Evolutionary conservation across 305 asterid species (phyloP), one percentile per base, ranked within the genome.

Genomic region (Lippia alba): DNA sequence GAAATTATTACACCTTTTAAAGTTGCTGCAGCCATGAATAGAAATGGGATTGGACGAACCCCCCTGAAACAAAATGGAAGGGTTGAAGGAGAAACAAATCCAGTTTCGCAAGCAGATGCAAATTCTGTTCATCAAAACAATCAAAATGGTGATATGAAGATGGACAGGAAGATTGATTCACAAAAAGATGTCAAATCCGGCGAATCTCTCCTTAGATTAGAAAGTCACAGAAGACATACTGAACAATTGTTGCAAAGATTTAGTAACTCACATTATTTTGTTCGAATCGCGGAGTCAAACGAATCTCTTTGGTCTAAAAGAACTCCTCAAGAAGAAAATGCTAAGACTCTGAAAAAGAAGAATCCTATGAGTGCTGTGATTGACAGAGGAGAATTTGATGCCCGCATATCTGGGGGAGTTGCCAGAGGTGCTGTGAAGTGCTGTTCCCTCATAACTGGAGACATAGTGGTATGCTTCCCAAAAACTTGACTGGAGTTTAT

Each of bases 221-320:
- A 86, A 78, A 79, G 82, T 65, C 84, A 85, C 78, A 83, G 59
- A 83, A 80, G 84, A 71, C 94, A 87, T 76, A 84, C 85, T 15
- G 86, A 85, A 74, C 68, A 70, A 56, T 70, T 88, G 71, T 75
- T 88, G 80, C 83, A 74, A 67, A 80, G 81, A 67, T 88, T 88
- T 72, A 69, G 56, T 51, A 79, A 69, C 73, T 88, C 94, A 55
- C 94, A 88, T 75, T 88, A 85, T 79, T 88, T 88, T 24, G 94
- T 79, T 65, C 89, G 91, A 50, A 76, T 88, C 66, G 85, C 87
- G 20, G 91, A 86, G 75, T 80, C 87, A 45, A 75, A 80, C 49
- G 89, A 85, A 77, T 79, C 81, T 61, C 89, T 88, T 32, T 88
- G 94, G 94, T 82, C 89, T 11, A 82, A 80, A 75, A 83, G 84